These are phyloP conservation scores for Pyricularia sp. DNA, from an alignment of 2,329 filamentous ascomycete species.

Conservation along the genomic window DNA sequence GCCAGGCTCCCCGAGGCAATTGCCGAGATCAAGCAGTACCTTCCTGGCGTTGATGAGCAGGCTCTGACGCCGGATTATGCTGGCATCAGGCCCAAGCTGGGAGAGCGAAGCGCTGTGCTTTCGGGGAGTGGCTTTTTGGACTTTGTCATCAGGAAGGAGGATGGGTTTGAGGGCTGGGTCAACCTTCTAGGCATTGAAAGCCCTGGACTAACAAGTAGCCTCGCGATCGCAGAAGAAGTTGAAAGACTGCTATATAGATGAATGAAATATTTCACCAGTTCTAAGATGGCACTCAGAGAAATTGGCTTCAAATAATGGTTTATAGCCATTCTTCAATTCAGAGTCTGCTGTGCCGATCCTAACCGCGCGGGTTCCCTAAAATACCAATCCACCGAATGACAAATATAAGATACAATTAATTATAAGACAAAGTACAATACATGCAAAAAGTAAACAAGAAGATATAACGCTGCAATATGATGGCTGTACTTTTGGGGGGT, in stretches of 20 bases:
- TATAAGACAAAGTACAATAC: neutral
- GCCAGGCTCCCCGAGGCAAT: slow-evolving; percentile 53
- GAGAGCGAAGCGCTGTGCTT: slow-evolving; percentile 30
- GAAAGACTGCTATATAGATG: slow-evolving; percentile 32
- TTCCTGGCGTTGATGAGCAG: slow-evolving; percentile 57
- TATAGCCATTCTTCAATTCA: neutral
- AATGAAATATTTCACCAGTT: neutral
- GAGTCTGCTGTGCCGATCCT: neutral
- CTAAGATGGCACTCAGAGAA: neutral
- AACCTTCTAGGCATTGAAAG: slow-evolving; percentile 90
- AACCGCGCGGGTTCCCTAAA: neutral
- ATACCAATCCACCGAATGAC: neutral
- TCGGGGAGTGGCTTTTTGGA: slow-evolving; percentile 59
- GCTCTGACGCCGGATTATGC: slow-evolving; percentile 73
- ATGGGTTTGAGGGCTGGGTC: slow-evolving; percentile 69
- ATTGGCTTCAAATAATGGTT: neutral
- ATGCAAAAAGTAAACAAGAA: neutral
- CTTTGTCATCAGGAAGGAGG: slow-evolving; percentile 67
- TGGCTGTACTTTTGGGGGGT: neutral
- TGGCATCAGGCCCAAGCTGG: slow-evolving; percentile 81
- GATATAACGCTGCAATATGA: neutral
- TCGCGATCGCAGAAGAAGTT: slow-evolving; percentile 78
- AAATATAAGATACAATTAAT: neutral
- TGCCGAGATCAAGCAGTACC: slow-evolving; percentile 61
- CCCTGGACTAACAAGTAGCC: slow-evolving; percentile 72